These are phyloP conservation scores for Pseudogymnoascus sp. DNA, from an alignment of 2,329 filamentous ascomycete species.

Conservation along the genomic window DNA sequence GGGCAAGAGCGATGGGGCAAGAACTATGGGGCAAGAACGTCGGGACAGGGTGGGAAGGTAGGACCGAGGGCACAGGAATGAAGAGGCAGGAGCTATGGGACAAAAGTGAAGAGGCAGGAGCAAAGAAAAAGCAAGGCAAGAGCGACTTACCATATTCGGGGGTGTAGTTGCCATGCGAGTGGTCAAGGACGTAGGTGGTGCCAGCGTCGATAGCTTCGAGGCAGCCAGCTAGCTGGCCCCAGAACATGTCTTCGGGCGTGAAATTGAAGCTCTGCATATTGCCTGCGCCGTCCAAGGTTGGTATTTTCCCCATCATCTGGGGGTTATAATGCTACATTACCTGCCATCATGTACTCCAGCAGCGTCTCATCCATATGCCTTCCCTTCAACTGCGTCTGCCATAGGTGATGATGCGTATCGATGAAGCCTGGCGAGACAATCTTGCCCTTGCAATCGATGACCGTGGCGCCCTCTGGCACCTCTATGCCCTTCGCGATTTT, in stretches of 20 bases:
- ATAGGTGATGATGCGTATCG: constrained; percentile 30
- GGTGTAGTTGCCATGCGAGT: constrained; percentile 30
- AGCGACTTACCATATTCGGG: constrained; percentile 26
- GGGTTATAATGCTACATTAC: constrained; percentile 19
- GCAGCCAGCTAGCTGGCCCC: constrained; percentile 35
- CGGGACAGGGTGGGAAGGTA: background rate
- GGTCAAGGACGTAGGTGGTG: constrained; percentile 36
- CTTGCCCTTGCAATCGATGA: constrained; percentile 33
- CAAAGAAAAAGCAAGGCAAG: background rate
- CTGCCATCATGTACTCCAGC: constrained; percentile 35
- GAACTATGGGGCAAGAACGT: background rate
- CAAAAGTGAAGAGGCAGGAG: background rate
- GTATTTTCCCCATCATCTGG: constrained; percentile 5
- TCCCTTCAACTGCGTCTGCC: constrained; percentile 32
- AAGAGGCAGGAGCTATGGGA: constrained; percentile 11
- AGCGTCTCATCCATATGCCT: constrained; percentile 33
- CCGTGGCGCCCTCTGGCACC: constrained; percentile 12
- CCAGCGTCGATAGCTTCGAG: constrained; percentile 36
- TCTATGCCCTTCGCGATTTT: constrained; percentile 27
- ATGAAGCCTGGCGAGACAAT: constrained; percentile 32
- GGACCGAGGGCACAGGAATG: background rate
- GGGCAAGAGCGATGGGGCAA: background rate
- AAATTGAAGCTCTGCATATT: constrained; percentile 33
- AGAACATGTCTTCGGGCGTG: constrained; percentile 37
- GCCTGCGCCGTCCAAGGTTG: constrained; percentile 21